Base-by-base conservation (phyloP, 2,329 filamentous ascomycete genomes). In the Fusarium coicis region DNA sequence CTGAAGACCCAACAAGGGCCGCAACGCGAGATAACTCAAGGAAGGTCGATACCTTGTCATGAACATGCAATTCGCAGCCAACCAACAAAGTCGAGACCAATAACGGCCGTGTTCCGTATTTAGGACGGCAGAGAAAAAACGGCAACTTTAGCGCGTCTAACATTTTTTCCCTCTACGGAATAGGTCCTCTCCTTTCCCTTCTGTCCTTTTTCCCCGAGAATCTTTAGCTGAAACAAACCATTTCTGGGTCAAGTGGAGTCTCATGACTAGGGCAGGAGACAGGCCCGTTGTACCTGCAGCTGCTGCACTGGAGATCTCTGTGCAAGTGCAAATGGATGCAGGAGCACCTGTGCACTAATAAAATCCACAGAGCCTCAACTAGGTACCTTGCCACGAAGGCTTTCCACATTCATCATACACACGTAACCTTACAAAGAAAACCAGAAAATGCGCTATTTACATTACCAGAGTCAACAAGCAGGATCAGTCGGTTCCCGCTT, bases 211-310 rank as follows among this genome's bases (percentile, higher is more conserved):
- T 59, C 61, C 56, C 70, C 60, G 70, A 47, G 34, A 47, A 53
- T 66, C 26, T 21, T 23, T 36, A 55, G 46, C 42, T 68, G 66
- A 73, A 74, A 74, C 70, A 64, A 71, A 43, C 57, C 32, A 63
- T 59, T 39, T 52, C 40, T 50, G 62, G 52, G 36, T 68, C 68
- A 28, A 40, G 70, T 66, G 70, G 66, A 67, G 42, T 30, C n/a
- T 39, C 21, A 47, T 55, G 50, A 55, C 62, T 68, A 14, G 32
- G 55, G 30, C 14, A 49, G 23, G 18, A 57, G 40, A 49, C 19
- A 57, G 42, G 54, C n/a, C 53, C 30, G 34, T 47, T 57, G 60
- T 65, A 52, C 63, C 50, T 61, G 57, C 56, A 58, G 58, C 30
- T 64, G 16, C 43, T 69, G 62, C 39, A 42, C 44, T 43, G 34